Percentiles rank a stretch among this genome's conserved stretches.
These are phyloP conservation scores for Aspergillus luchuensis DNA, from an alignment of 2,329 filamentous ascomycete genomes.

Conservation along the genomic window DNA sequence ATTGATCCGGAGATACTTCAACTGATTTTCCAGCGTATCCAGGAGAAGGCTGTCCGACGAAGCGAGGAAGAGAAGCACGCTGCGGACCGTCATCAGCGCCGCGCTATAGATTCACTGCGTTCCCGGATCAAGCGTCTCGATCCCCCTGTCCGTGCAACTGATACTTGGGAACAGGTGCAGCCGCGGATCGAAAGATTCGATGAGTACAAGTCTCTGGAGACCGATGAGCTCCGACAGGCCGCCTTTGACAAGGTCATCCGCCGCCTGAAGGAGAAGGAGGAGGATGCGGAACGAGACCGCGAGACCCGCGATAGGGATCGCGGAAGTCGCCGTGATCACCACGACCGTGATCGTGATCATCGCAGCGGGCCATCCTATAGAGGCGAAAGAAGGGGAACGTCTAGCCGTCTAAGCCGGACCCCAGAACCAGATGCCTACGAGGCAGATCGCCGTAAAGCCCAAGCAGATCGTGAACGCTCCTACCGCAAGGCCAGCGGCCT, in stretches of 20 bases:
- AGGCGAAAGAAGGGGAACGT: slow-evolving; percentile 42
- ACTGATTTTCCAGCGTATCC: slow-evolving; percentile 83
- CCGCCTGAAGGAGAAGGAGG: slow-evolving; percentile 87
- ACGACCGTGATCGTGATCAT: slow-evolving; percentile 58
- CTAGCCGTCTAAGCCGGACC: slow-evolving; percentile 71
- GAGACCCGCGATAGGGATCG: slow-evolving; percentile 53
- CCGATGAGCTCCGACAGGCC: slow-evolving; percentile 77
- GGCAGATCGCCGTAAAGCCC: slow-evolving; percentile 89
- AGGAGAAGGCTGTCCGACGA: slow-evolving; percentile 81
- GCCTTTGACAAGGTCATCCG: slow-evolving; percentile 93
- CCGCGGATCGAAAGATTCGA: slow-evolving; percentile 75
- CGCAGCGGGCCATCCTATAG: slow-evolving; percentile 45
- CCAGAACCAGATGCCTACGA: slow-evolving; percentile 95
- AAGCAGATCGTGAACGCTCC: slow-evolving; percentile 89
- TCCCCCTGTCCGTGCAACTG: slow-evolving; percentile 73
- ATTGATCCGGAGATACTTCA: slow-evolving; percentile 77
- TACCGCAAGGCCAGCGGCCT: slow-evolving; percentile 77
- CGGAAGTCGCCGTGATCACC: slow-evolving; percentile 54
- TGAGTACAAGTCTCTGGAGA: slow-evolving; percentile 79
- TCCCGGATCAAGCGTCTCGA: slow-evolving; percentile 87
- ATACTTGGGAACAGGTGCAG: slow-evolving; percentile 87
- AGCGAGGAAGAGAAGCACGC: slow-evolving; percentile 81
- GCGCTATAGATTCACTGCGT: slow-evolving; percentile 80
- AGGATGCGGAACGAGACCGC: slow-evolving; percentile 68
- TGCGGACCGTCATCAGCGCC: slow-evolving; percentile 80